A percentile compares a stretch with the other conserved stretches of the same genome.
Evolutionary conservation across 2,329 filamentous ascomycete species (phyloP).

Genomic region (Pyricularia pennisetigena): DNA sequence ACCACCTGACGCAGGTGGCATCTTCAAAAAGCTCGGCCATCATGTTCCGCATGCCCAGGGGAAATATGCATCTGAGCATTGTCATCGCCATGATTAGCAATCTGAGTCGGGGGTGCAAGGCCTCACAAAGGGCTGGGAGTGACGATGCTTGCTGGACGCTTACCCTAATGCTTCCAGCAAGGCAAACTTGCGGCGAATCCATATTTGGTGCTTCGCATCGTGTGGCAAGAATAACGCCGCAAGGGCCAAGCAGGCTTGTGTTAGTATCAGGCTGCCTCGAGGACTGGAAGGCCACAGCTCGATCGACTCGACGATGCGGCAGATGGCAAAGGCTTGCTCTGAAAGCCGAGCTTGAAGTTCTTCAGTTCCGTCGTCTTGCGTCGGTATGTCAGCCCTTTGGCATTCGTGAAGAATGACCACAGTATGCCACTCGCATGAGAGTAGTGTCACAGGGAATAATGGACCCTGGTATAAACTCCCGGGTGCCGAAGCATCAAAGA

Average conservation of each 20-base stretch:
- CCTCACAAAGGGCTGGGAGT: not conserved
- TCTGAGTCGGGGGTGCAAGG: not conserved
- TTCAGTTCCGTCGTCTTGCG: not conserved
- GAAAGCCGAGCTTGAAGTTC: conserved; percentile 36
- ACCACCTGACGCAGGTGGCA: conserved; percentile 68
- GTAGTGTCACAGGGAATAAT: conserved; percentile 64
- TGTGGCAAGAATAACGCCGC: conserved; percentile 71
- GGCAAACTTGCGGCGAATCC: conserved; percentile 72
- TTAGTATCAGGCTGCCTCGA: conserved; percentile 58
- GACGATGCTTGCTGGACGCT: not conserved
- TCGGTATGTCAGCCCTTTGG: conserved; percentile 41
- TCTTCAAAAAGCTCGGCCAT: conserved; percentile 70
- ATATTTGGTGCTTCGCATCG: conserved; percentile 62
- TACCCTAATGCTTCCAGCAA: conserved; percentile 47
- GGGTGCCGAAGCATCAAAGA: conserved; percentile 60
- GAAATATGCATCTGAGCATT: conserved; percentile 66
- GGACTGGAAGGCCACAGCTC: conserved; percentile 62
- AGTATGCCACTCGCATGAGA: conserved; percentile 68
- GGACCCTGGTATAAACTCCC: conserved; percentile 61
- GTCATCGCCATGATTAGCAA: not conserved
- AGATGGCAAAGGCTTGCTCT: conserved; percentile 57
- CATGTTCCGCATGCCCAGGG: conserved; percentile 59
- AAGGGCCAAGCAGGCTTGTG: conserved; percentile 69
- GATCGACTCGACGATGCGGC: conserved; percentile 71
- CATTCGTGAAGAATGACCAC: conserved; percentile 73